Evolutionary conservation across 2,329 filamentous ascomycete species (phyloP), one percentile per base, ranked within the genome.

Genomic region (Ilyonectria destructans): DNA sequence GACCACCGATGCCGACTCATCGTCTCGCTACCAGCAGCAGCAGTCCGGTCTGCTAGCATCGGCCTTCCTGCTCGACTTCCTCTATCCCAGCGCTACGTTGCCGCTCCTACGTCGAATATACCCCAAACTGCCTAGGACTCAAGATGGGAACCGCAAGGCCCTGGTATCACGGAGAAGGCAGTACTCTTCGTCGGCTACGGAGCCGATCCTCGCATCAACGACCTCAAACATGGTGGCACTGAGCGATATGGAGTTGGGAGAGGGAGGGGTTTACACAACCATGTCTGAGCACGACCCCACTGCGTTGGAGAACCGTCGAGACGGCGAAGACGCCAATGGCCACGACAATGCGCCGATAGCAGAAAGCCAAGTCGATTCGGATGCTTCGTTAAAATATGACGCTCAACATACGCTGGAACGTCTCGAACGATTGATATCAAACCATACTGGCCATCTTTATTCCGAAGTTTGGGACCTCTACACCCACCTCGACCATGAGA

Each of bases 61-160:
- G 5, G 74, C 82, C 9, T 85, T 88, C 62, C 78, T 87, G 55
- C 84, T 90, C 76, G 88, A 89, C 76, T 89, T 89, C 61, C 77
- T 89, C 9, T 89, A 89, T 59, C 87, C 87, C 6, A 82, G 74
- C 37, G 83, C 82, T 10, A 82, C 85, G 12, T 64, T 83, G 13
- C 78, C 82, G 15, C 78, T 86, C 6, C 72, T 87, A 67, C 83
- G 83, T 48, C 82, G 81, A 31, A 72, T 80, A 10, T 79, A 80
- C 51, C 77, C 78, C n/a, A 70, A 69, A 23, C 49, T 79, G 2
- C 73, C 75, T 8, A 72, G 67, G 49, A 59, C 75, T 23, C 78
- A 74, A 48, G 61, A 74, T 55, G 71, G 68, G 13, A 67, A 62
- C 5, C 59, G 55, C 10, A 48, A 64, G 19, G 35, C 58, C 17